Evolutionary conservation across 176 grass and related monocot genomes (phyloP).

Genomic region (Leersia perrieri): DNA sequence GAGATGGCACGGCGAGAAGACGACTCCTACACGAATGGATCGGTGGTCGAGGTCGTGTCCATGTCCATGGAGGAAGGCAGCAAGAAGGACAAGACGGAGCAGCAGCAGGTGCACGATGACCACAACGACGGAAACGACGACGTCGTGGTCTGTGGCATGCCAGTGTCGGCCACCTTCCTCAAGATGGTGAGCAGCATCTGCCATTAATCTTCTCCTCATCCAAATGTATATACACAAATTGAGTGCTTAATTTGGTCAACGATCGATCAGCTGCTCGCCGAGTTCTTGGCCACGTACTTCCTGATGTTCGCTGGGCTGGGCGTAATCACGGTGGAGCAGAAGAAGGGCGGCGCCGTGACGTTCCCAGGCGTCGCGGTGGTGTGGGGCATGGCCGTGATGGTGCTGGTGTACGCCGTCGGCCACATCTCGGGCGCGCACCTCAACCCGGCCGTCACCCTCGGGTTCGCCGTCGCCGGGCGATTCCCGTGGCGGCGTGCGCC

Average conservation of each 20-base stretch:
- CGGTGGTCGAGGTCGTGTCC: slow-evolving; percentile 21
- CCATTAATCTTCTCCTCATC: not conserved
- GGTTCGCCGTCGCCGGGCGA: slow-evolving; percentile 57
- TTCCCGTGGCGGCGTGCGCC: slow-evolving; percentile 81
- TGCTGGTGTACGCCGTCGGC: slow-evolving; percentile 71
- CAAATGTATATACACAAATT: not conserved
- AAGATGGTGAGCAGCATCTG: slow-evolving; percentile 30
- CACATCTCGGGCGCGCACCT: slow-evolving; percentile 91
- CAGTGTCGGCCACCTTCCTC: slow-evolving; percentile 5
- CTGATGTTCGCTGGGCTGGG: slow-evolving; percentile 74
- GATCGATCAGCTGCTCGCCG: slow-evolving; percentile 54
- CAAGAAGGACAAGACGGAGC: slow-evolving; percentile 34
- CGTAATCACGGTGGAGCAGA: slow-evolving; percentile 44
- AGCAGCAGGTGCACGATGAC: not conserved
- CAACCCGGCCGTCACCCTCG: slow-evolving; percentile 80
- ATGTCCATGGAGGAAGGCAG: slow-evolving; percentile 33
- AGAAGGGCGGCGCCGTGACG: slow-evolving; percentile 42
- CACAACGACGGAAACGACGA: not conserved
- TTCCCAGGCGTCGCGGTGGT: slow-evolving; percentile 64
- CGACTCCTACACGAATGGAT: slow-evolving; percentile 43
- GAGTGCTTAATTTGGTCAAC: not conserved
- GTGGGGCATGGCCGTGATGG: slow-evolving; percentile 81
- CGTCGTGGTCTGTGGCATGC: slow-evolving; percentile 17
- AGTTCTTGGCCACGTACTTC: slow-evolving; percentile 78
- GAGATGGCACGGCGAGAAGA: slow-evolving; percentile 42